Percentiles rank a stretch among this genome's conserved stretches.
Conservation (phyloP, 176 grass and related monocot species). For the Musa beccarii region DNA sequence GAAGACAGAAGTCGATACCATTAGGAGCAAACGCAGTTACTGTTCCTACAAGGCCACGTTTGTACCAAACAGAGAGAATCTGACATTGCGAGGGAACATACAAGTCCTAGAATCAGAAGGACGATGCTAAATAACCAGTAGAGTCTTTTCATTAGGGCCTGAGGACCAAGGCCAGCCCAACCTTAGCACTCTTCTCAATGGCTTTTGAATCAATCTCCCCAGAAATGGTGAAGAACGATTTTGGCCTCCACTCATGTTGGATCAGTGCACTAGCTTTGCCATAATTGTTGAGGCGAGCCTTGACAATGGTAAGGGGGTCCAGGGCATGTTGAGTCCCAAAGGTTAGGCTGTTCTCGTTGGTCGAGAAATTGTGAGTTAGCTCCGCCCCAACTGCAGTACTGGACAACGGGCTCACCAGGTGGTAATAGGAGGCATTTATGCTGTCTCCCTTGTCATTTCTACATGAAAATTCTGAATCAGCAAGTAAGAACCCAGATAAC, state of each 20-base stretch:
- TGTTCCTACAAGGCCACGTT: no score
- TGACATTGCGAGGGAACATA: no score
- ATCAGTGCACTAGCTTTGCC: constrained; percentile 71
- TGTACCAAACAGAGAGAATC: no score
- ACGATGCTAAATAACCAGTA: not conserved
- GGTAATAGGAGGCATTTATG: constrained; percentile 71
- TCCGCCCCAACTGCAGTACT: constrained; percentile 70
- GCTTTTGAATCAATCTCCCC: constrained; percentile 80
- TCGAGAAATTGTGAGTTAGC: constrained; percentile 58
- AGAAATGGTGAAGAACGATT: constrained; percentile 65
- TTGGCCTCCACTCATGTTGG: constrained; percentile 75
- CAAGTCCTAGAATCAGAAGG: not conserved
- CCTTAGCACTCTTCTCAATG: constrained; percentile 94
- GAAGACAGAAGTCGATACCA: no score
- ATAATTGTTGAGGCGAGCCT: constrained; percentile 70
- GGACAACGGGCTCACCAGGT: constrained; percentile 31
- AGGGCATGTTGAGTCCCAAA: constrained; percentile 62
- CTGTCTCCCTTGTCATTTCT: constrained; percentile 93
- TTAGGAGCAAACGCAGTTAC: no score
- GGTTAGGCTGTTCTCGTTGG: constrained; percentile 65
- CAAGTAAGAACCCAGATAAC: not conserved
- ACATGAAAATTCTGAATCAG: constrained; percentile 5
- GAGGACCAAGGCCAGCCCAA: constrained; percentile 64
- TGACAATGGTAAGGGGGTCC: constrained; percentile 58
- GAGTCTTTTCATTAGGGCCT: constrained; percentile 52